Percentiles rank a stretch among this genome's conserved stretches.
These are phyloP conservation scores for Erodium maritimum DNA, from an alignment of 345 rosid genomes.

Conservation along the genomic window DNA sequence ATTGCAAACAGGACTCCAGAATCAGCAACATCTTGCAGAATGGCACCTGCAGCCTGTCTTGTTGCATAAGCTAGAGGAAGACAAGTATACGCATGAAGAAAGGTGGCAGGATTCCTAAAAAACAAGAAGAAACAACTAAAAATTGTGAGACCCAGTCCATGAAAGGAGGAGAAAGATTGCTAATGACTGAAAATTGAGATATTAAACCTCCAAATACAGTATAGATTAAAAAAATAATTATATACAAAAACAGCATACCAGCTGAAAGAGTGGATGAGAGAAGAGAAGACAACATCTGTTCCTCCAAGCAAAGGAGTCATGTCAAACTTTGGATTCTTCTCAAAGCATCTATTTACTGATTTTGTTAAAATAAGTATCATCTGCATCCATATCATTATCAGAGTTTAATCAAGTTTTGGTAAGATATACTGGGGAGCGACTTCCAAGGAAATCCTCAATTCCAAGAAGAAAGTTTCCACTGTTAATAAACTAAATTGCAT, in stretches of 20 bases:
- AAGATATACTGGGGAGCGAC: too few relatives aligned
- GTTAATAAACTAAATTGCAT: not conserved
- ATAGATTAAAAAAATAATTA: constrained; percentile 6
- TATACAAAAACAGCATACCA: constrained; percentile 75
- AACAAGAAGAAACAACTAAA: not conserved
- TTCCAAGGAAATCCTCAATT: constrained; percentile 2
- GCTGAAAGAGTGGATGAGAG: constrained; percentile 88
- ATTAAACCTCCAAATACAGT: not conserved
- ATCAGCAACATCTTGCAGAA: constrained; percentile 85
- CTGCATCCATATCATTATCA: constrained; percentile 38
- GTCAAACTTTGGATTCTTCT: constrained; percentile 94
- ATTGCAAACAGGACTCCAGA: constrained; percentile 81
- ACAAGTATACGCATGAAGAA: constrained; percentile 95
- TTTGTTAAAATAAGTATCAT: constrained; percentile 94
- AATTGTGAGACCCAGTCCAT: too few relatives aligned
- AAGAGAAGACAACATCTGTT: constrained; percentile 94
- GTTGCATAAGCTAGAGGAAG: constrained; percentile 77
- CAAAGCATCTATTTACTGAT: constrained; percentile 90
- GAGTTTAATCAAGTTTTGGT: too few relatives aligned
- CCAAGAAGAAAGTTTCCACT: constrained; percentile 1
- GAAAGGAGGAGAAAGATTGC: not conserved
- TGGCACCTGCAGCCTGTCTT: constrained; percentile 78
- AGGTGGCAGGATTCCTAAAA: constrained; percentile 80
- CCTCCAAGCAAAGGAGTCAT: constrained; percentile 99
- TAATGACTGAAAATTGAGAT: not conserved